Conservation (phyloP, 2,329 filamentous ascomycete genomes). For the Neofusicoccum kwambonambiense region DNA sequence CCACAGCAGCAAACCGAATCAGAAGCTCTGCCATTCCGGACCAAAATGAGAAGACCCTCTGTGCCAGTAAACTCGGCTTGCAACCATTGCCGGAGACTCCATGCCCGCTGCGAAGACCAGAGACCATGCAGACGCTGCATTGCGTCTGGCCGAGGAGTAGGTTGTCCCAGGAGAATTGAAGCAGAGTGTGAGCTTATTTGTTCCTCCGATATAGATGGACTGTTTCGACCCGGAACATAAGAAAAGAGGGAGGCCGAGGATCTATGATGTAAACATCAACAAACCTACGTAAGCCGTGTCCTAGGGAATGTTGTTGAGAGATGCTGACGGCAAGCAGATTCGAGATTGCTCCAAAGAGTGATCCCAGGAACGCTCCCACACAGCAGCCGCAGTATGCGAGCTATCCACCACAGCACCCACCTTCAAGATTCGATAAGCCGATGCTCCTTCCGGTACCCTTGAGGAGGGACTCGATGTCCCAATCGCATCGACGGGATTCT, state of each 20-base stretch:
- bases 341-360: background rate
- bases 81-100: slow-evolving; percentile 10
- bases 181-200: background rate
- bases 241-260: slow-evolving; percentile 4
- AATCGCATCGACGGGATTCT: background rate
- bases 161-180: background rate
- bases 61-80: slow-evolving; percentile 6
- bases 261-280: slow-evolving; percentile 3
- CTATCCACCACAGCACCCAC: background rate
- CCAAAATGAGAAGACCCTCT: background rate
- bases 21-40: background rate
- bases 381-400: background rate
- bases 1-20: background rate
- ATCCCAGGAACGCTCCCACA: background rate
- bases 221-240: slow-evolving; percentile 11
- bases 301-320: background rate
- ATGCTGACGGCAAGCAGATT: background rate
- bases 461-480: background rate
- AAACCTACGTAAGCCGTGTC: background rate
- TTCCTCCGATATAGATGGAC: background rate
- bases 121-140: background rate
- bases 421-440: background rate
- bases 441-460: background rate
- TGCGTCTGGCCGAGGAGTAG: slow-evolving; percentile 2
- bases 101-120: slow-evolving; percentile 6